Conservation (phyloP, 2,329 filamentous ascomycete species). For the Ophiostoma ips region DNA sequence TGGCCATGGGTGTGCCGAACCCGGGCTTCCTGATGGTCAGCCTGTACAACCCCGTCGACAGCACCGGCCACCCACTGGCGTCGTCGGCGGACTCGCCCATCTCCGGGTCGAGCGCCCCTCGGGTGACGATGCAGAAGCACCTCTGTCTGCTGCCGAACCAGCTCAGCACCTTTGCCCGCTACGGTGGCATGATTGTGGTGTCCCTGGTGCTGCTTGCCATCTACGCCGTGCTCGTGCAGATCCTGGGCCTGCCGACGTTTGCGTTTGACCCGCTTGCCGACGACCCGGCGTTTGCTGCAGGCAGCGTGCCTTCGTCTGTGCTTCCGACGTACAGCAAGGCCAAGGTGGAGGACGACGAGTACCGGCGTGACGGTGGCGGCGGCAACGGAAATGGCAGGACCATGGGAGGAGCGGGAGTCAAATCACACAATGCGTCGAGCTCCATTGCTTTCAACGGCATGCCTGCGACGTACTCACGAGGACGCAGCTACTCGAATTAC, state of each 20-base stretch:
- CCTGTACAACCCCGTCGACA: constrained; percentile 80
- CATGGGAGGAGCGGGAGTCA: background rate
- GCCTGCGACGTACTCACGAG: constrained; percentile 15
- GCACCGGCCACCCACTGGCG: constrained; percentile 33
- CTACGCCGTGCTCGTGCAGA: constrained; percentile 42
- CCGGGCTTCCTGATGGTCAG: constrained; percentile 83
- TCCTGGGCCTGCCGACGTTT: constrained; percentile 39
- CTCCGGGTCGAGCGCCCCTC: background rate
- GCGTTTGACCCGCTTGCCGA: constrained; percentile 28
- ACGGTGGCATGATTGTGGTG: constrained; percentile 48
- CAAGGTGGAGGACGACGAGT: constrained; percentile 36
- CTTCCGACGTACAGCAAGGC: constrained; percentile 42
- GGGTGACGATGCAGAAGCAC: constrained; percentile 54
- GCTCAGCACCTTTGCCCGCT: constrained; percentile 68
- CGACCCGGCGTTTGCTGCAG: constrained; percentile 6
- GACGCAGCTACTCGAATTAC: constrained; percentile 8
- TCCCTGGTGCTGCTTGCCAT: constrained; percentile 35
- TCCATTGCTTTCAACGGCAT: constrained; percentile 16
- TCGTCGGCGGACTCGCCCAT: constrained; percentile 21
- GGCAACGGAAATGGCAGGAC: constrained; percentile 4
- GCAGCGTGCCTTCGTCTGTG: constrained; percentile 11
- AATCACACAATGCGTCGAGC: constrained; percentile 11
- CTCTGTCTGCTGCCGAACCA: constrained; percentile 86
- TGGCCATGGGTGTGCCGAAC: constrained; percentile 86
- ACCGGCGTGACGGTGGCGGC: constrained; percentile 13